These are phyloP conservation scores for Mucor lusitanicus DNA, from an alignment of 371 early-diverging fungal genomes.

Conservation along the genomic window DNA sequence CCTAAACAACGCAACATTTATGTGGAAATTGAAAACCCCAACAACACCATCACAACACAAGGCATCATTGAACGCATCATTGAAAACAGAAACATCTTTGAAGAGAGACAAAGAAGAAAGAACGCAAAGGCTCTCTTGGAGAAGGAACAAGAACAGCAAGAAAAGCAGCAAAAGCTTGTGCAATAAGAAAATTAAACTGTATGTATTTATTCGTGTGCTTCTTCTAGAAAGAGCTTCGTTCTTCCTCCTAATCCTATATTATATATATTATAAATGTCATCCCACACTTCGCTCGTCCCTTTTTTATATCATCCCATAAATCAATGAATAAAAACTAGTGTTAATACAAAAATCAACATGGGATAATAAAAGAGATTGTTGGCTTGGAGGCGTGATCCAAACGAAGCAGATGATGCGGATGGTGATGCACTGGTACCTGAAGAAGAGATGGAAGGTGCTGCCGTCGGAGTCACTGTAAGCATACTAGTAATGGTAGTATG, in stretches of 20 bases:
- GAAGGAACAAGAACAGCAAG: constrained; percentile 62
- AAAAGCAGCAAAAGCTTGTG: constrained; percentile 36
- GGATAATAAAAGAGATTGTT: neutral
- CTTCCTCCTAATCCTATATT: neutral
- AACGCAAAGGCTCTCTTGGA: constrained; percentile 68
- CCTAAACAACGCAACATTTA: constrained; percentile 77
- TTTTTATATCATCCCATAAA: neutral
- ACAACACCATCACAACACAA: constrained; percentile 77
- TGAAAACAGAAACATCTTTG: constrained; percentile 73
- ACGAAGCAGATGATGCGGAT: neutral
- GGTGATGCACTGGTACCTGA: neutral
- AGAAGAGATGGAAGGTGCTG: neutral
- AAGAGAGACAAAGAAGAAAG: constrained; percentile 78
- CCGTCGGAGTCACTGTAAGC: constrained; percentile 10
- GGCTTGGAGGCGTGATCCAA: neutral
- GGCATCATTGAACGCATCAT: constrained; percentile 88
- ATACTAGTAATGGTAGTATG: constrained; percentile 14
- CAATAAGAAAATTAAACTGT: neutral
- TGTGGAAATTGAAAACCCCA: constrained; percentile 72
- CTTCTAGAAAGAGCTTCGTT: neutral
- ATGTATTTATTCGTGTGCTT: neutral
- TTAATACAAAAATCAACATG: neutral
- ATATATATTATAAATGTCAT: neutral
- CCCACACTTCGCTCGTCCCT: neutral
- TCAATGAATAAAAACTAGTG: neutral